Base-by-base conservation (phyloP, 768 basidiomycete genomes). In the Solioccasus polychromus region DNA sequence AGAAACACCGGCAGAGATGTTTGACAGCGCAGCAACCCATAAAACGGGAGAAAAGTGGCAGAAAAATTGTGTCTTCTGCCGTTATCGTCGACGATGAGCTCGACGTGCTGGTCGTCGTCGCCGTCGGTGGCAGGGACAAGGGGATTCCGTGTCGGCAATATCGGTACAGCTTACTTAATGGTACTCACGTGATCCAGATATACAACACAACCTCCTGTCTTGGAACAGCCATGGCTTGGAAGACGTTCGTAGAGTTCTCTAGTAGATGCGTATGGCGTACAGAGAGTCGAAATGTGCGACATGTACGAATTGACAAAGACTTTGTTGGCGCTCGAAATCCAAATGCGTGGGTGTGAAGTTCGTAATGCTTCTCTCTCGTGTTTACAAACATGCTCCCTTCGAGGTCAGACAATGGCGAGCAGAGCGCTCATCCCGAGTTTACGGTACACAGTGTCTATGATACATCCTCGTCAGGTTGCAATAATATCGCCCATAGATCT, bases 61-160 rank as follows among this genome's bases (percentile, higher is more conserved):
- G 44, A 10, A 35, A 30, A 29, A 38, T 35, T 30, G 32, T 8
- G 38, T 35, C 29, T 26, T 44, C 44, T 51, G 54, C 45, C 52
- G 63, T 54, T 64, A 47, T 63, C 59, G 57, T 55, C 59, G 54
- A 59, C 59, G 59, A 57, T 63, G 55, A 50, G 49, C 52, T 64
- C 50, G 49, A 47, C 52, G 53, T 57, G 47, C 49, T 51, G 45
- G 55, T 53, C 53, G 62, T 55, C 48, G 63, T 65, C 53, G 51
- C 54, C 35, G 59, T 68, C 61, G 58, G 60, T 61, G 57, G 55
- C 64, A 61, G 63, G 63, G 66, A 68, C 61, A 66, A 66, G 64
- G 66, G 66, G 61, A 65, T 44, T 48, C 53, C 46, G 54, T 57
- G 62, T 56, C 60, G 60, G 49, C 45, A 50, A 38, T 51, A 51